Evolutionary conservation across 208 protist species (phyloP).

Genomic region (Kentomonas sorsogonicus): DNA sequence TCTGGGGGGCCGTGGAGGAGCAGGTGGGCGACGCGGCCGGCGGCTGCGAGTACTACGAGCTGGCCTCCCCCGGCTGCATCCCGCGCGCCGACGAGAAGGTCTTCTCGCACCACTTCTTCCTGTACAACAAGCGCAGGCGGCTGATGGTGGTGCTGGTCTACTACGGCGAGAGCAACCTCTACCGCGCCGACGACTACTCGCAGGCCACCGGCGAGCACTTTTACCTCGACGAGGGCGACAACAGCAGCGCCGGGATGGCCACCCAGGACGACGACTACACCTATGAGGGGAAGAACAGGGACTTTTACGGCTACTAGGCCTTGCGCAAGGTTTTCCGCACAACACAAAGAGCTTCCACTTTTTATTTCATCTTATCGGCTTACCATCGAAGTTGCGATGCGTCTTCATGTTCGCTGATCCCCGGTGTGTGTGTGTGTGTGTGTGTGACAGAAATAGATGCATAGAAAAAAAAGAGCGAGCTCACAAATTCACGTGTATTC

Average conservation of each 20-base stretch:
- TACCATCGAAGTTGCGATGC: too few species aligned
- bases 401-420: too few species aligned
- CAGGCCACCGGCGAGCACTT: constrained; percentile 10
- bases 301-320: constrained; percentile 49
- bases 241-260: constrained; percentile 18
- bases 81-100: constrained; percentile 42
- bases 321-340: too few species aligned
- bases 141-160: constrained; percentile 54
- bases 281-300: constrained; percentile 46
- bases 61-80: constrained; percentile 60
- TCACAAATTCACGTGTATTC: too few species aligned
- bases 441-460: too few species aligned
- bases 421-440: too few species aligned
- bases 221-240: constrained; percentile 14
- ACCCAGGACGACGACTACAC: constrained; percentile 27
- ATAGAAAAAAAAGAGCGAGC: too few species aligned
- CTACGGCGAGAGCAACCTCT: constrained; percentile 61
- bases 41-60: constrained; percentile 72
- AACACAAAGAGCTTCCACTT: background rate
- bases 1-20: constrained; percentile 49
- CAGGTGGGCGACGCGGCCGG: constrained; percentile 35
- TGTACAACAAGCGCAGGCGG: constrained; percentile 59
- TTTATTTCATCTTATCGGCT: constrained; percentile 3
- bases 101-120: constrained; percentile 62
- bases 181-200: constrained; percentile 52